Conservation (phyloP, 495 filamentous ascomycete genomes). For the Aspergillus funiculosus region DNA sequence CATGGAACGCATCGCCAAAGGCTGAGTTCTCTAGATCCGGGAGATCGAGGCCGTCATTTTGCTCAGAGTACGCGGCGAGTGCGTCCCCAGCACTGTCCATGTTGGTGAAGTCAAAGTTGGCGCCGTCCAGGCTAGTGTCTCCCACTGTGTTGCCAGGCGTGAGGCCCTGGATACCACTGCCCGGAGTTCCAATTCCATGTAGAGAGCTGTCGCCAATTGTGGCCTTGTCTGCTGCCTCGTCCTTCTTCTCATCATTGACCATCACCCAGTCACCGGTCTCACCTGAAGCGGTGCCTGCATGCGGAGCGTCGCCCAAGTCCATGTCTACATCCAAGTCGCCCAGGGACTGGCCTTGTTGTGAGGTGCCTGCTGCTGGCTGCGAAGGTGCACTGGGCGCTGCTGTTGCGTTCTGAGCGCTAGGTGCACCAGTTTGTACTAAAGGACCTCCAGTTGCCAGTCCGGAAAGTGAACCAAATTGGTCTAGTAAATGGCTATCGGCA, state of each 20-base stretch:
- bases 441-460: slow-evolving; percentile 22
- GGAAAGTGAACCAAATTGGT: slow-evolving; percentile 55
- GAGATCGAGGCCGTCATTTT: slow-evolving; percentile 45
- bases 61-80: slow-evolving; percentile 53
- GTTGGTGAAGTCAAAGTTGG: slow-evolving; percentile 52
- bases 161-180: slow-evolving; percentile 23
- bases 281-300: slow-evolving; percentile 26
- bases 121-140: slow-evolving; percentile 34
- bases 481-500: slow-evolving; percentile 51
- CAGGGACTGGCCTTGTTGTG: slow-evolving; percentile 9
- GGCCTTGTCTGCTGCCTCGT: slow-evolving; percentile 15
- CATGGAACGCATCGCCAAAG: slow-evolving; percentile 59
- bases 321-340: slow-evolving; percentile 37
- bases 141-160: slow-evolving; percentile 26
- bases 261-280: slow-evolving; percentile 57
- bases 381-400: slow-evolving; percentile 18
- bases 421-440: slow-evolving; percentile 4
- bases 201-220: slow-evolving; percentile 15
- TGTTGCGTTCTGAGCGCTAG: too few relatives aligned
- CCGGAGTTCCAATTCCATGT: slow-evolving; percentile 23
- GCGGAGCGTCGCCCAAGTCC: slow-evolving; percentile 35
- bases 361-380: slow-evolving; percentile 10
- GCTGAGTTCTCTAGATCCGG: slow-evolving; percentile 53
- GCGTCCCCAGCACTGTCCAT: slow-evolving; percentile 59
- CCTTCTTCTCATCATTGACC: slow-evolving; percentile 47